Conservation (phyloP, 345 rosid species). For the Combretum micranthum region DNA sequence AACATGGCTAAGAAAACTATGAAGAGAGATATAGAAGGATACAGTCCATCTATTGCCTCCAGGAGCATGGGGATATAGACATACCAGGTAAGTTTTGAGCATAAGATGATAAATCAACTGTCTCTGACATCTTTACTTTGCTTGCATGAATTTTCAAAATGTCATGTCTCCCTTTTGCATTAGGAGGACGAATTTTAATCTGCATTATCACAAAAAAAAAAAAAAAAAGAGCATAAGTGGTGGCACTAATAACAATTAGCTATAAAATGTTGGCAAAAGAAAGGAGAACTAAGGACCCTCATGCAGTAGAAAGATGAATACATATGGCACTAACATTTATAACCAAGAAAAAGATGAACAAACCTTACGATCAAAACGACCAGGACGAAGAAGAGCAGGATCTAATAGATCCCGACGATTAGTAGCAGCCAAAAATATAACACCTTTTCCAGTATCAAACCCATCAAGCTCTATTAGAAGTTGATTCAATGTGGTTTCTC, state of each 20-base stretch:
- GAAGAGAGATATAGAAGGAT: no score
- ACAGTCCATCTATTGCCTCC: no score
- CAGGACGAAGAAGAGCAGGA: slow-evolving; percentile 95
- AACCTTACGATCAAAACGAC: slow-evolving; percentile 98
- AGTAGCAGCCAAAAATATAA: slow-evolving; percentile 90
- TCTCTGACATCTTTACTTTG: slow-evolving; percentile 90
- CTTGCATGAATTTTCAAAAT: slow-evolving; percentile 84
- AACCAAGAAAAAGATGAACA: slow-evolving; percentile 14
- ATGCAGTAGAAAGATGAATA: no score
- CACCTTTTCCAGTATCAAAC: slow-evolving; percentile 97
- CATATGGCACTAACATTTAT: background rate
- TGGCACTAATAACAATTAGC: background rate
- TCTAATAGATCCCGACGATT: slow-evolving; percentile 87
- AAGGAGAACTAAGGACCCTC: background rate
- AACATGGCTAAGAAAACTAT: no score
- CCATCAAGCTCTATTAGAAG: slow-evolving; percentile 96
- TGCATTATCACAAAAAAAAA: slow-evolving; percentile 14
- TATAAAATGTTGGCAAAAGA: background rate
- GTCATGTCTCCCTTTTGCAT: slow-evolving; percentile 77
- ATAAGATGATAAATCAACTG: slow-evolving; percentile 74
- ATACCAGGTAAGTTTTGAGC: slow-evolving; percentile 88
- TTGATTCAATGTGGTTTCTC: slow-evolving; percentile 96
- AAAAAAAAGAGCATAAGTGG: background rate
- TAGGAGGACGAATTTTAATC: slow-evolving; percentile 90
- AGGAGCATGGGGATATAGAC: background rate